phyloP scores from a whole-genome alignment of 2,329 filamentous ascomycete genomes.

The Xylariaceae sp. region DNA sequence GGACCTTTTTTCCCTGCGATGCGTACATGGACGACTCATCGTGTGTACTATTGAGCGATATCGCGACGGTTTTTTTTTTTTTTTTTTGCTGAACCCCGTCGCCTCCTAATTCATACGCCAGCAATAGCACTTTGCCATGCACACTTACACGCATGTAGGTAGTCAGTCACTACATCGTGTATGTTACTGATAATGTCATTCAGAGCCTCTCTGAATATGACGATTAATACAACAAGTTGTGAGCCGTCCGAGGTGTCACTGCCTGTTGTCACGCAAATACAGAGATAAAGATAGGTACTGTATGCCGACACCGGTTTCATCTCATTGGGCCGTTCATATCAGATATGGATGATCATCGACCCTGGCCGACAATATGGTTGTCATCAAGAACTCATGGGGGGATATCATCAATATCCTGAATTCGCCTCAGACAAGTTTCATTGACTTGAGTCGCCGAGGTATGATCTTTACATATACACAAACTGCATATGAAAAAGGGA shows the following conservation, averaged over 20 bases:
- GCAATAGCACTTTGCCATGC: slow-evolving; percentile 5
- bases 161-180: not conserved
- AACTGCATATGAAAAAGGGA: no score
- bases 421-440: not conserved
- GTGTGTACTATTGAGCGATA: slow-evolving; percentile 14
- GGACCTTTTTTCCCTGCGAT: slow-evolving; percentile 4
- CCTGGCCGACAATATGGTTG: no score
- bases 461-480: not conserved
- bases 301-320: no score
- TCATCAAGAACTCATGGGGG: no score
- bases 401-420: no score
- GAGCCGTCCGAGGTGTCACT: not conserved
- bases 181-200: slow-evolving; percentile 7
- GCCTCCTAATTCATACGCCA: slow-evolving; percentile 6
- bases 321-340: no score
- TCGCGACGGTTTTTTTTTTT: slow-evolving; percentile 7
- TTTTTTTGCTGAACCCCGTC: not conserved
- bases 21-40: slow-evolving; percentile 5
- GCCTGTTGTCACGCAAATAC: no score
- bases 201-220: not conserved
- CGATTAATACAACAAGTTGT: not conserved
- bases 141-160: not conserved
- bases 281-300: no score
- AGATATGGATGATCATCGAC: no score
- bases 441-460: not conserved